Conservation (phyloP, 2,329 filamentous ascomycete species). For the Fusarium continuum region DNA sequence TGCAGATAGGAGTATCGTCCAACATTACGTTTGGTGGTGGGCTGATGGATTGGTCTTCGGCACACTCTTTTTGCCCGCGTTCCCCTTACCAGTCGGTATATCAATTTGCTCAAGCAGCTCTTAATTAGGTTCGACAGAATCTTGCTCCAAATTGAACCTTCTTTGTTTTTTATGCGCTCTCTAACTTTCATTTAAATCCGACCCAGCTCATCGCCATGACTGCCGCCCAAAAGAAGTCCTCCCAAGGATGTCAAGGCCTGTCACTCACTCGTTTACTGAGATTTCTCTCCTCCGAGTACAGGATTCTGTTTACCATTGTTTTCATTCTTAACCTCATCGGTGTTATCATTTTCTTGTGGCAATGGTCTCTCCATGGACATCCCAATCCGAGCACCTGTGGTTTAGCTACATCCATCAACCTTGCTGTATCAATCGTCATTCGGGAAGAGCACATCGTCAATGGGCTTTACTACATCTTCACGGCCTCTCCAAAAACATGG, state of each 20-base stretch:
- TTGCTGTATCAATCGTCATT: conserved; percentile 55
- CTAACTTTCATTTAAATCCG: conserved; percentile 4
- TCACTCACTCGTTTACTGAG: conserved; percentile 35
- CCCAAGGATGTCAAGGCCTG: neutral
- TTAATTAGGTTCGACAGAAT: neutral
- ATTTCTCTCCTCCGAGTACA: conserved; percentile 49
- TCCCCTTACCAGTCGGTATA: conserved; percentile 2
- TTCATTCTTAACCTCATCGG: conserved; percentile 54
- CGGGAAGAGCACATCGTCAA: conserved; percentile 61
- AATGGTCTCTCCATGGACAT: conserved; percentile 41
- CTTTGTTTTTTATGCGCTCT: neutral
- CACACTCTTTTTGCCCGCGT: neutral
- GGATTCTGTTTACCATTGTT: conserved; percentile 60
- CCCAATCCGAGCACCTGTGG: conserved; percentile 48
- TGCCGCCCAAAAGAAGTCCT: neutral
- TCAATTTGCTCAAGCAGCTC: conserved; percentile 1
- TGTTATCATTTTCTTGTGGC: conserved; percentile 22
- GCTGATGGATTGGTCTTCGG: neutral
- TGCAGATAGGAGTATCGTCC: neutral
- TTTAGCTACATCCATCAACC: conserved; percentile 52
- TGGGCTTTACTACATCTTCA: conserved; percentile 52
- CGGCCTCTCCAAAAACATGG: conserved; percentile 50
- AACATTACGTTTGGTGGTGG: conserved; percentile 5
- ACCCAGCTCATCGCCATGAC: conserved; percentile 1
- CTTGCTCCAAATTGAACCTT: neutral